Percentiles rank a stretch among this genome's conserved stretches.
Conservation (phyloP, 2,329 filamentous ascomycete genomes). For the Ophiobolus disseminans region DNA sequence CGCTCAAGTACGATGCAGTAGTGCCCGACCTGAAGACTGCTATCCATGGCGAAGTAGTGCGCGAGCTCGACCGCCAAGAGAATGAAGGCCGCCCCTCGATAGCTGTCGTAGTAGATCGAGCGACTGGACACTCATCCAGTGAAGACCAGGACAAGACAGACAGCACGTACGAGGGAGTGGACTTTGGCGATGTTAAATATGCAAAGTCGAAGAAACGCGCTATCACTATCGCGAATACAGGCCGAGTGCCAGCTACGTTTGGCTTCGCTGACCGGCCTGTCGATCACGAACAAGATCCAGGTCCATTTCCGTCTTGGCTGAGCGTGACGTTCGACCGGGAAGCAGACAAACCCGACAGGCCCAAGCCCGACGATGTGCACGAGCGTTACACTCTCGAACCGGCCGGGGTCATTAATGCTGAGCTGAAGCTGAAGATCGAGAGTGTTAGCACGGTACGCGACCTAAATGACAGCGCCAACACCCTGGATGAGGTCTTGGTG, state of each 20-base stretch:
- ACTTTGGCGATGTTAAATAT: conserved; percentile 80
- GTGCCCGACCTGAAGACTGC: conserved; percentile 83
- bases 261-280: conserved; percentile 77
- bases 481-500: conserved; percentile 85
- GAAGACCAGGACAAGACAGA: conserved; percentile 44
- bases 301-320: conserved; percentile 70
- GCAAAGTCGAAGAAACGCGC: conserved; percentile 69
- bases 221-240: conserved; percentile 91
- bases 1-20: conserved; percentile 83
- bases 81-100: conserved; percentile 86
- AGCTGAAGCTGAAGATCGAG: conserved; percentile 72
- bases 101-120: conserved; percentile 78
- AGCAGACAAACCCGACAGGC: conserved; percentile 47
- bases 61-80: conserved; percentile 86
- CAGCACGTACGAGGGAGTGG: conserved; percentile 63
- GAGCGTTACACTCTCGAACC: conserved; percentile 75
- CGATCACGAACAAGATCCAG: conserved; percentile 52
- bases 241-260: conserved; percentile 79
- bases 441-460: conserved; percentile 68
- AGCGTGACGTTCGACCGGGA: conserved; percentile 68
- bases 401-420: conserved; percentile 78
- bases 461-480: conserved; percentile 72
- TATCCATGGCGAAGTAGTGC: conserved; percentile 84
- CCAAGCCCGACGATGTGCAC: conserved; percentile 37
- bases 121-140: conserved; percentile 32